These are phyloP conservation scores for Salix arbutifolia DNA, from an alignment of 345 rosid genomes.

Conservation along the genomic window DNA sequence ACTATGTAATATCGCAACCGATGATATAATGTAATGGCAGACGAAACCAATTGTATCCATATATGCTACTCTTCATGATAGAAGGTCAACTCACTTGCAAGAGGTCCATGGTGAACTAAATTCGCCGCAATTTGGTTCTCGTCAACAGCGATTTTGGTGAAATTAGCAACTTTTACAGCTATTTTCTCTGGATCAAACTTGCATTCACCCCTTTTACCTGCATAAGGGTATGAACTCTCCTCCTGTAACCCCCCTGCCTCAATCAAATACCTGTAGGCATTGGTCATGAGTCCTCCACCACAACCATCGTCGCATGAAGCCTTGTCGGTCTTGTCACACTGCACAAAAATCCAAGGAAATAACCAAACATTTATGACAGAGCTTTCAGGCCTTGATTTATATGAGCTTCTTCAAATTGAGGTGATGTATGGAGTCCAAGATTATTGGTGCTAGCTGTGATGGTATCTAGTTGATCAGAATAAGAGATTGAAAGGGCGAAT, in stretches of 20 bases:
- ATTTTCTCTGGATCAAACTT: conserved; percentile 46
- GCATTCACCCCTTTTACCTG: conserved; percentile 60
- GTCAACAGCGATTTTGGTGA: conserved; percentile 55
- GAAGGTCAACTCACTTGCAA: conserved; percentile 47
- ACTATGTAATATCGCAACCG: neutral
- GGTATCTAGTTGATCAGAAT: neutral
- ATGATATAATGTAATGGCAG: neutral
- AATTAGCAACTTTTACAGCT: conserved; percentile 56
- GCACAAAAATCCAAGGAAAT: neutral
- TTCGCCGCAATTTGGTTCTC: conserved; percentile 72
- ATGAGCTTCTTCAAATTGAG: neutral
- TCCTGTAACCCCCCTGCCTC: conserved; percentile 75
- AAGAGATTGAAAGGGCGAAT: neutral
- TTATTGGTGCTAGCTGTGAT: neutral
- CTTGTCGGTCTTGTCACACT: conserved; percentile 71
- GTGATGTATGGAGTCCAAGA: neutral
- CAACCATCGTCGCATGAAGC: conserved; percentile 70
- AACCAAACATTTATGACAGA: no score
- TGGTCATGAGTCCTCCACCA: conserved; percentile 84
- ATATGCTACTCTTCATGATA: neutral
- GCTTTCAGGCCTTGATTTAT: neutral
- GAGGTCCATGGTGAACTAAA: conserved; percentile 72
- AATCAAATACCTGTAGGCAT: conserved; percentile 72
- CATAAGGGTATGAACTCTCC: conserved; percentile 62
- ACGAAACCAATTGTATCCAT: neutral